Conservation (phyloP, 2,329 filamentous ascomycete species). For the Rutstroemia sydowiana region DNA sequence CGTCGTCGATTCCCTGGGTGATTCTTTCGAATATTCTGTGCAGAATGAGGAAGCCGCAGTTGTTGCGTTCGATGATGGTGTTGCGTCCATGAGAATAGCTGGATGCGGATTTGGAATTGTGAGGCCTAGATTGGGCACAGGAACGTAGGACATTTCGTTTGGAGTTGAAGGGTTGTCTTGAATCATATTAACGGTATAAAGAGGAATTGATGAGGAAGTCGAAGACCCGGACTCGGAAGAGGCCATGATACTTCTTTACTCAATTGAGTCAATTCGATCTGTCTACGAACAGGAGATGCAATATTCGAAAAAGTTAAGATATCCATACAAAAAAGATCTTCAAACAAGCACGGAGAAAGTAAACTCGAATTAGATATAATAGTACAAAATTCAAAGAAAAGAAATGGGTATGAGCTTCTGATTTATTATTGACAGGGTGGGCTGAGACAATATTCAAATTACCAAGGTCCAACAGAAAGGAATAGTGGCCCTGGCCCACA, state of each 20-base stretch:
- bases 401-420: not conserved
- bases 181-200: not conserved
- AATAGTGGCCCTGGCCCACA: too few species aligned
- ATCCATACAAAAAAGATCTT: not conserved
- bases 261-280: too few species aligned
- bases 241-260: slow-evolving; percentile 3
- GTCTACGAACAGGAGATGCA: not conserved
- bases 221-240: not conserved
- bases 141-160: not conserved
- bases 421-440: too few species aligned
- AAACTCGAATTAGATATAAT: not conserved
- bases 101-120: not conserved
- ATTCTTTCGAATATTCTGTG: too few species aligned
- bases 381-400: not conserved
- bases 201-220: not conserved
- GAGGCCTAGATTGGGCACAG: not conserved
- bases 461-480: too few species aligned
- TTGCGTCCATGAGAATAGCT: slow-evolving; percentile 4
- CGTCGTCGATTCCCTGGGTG: too few species aligned
- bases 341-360: not conserved
- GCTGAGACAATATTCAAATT: too few species aligned
- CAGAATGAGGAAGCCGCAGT: not conserved
- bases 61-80: slow-evolving; percentile 4
- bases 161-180: slow-evolving; percentile 3
- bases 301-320: not conserved